Evolutionary conservation across 2,329 filamentous ascomycete species (phyloP), one percentile per base, ranked within the genome.

Genomic region (Ophiostoma pallidulum): DNA sequence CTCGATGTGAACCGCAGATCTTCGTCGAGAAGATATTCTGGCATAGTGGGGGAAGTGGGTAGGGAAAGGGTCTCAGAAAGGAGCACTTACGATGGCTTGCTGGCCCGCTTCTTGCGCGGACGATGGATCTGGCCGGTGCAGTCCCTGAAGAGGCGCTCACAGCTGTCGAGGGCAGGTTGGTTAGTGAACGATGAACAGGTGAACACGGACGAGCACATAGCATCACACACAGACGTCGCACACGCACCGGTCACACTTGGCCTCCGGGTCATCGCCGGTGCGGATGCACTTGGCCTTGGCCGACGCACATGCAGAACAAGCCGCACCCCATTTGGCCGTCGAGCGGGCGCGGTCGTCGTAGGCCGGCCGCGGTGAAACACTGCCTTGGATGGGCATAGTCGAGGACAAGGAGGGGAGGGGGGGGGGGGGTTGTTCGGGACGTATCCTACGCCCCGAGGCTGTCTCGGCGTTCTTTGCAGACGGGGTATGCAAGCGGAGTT

Each of bases 211-310:
- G 24, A 5, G 24, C 24, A 10, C 35, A 14, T 22, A 18, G 13
- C 35, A 35, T n/a, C 22, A 38, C 18, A 45, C 9, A 33, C 18
- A 22, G 4, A 10, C 24, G 14, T 7, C 9, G 14, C 39, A 10
- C 9, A 51, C 46, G 3, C 14, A 62, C 60, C 62, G 57, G 49
- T 74, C 71, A 49, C 71, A 74, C 52, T 71, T 73, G 16, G 66
- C 55, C 2, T 62, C 63, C 0, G 58, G 53, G 3, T 54, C 50
- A 4, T 59, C 54, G 47, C 65, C 66, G 7, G 68, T 64, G 8
- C 70, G 66, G 38, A 74, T 64, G 51, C 72, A 74, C 51, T 73
- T 74, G 8, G 71, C 70, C 53, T 74, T 74, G 28, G 72, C 69
- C 12, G 65, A 61, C 7, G 72, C 69, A 53, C 72, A 74, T 1